Evolutionary conservation across 257 asterid genomes (phyloP).

Genomic region (Solanum ahanhuiri): DNA sequence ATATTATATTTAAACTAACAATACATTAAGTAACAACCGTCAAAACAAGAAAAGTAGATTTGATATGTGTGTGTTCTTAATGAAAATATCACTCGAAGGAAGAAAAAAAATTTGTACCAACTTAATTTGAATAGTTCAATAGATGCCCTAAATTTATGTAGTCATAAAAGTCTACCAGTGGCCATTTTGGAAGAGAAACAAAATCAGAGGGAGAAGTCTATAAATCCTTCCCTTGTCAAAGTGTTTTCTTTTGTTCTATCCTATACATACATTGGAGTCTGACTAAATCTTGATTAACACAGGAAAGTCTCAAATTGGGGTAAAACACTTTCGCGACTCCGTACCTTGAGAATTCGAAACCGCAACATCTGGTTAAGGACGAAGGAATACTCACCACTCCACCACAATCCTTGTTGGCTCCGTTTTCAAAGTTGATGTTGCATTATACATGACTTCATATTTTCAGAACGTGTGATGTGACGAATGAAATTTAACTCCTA

Average conservation of each 20-base stretch:
- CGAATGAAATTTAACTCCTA: neutral
- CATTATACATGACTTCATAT: neutral
- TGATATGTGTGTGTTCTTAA: neutral
- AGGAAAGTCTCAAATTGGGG: too few species aligned
- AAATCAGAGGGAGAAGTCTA: neutral
- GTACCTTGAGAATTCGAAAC: rapidly evolving
- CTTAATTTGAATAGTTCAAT: neutral
- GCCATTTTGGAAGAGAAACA: neutral
- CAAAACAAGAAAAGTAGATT: neutral
- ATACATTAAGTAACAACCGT: neutral
- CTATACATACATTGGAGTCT: too few species aligned
- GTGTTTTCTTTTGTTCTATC: neutral
- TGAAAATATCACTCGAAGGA: neutral
- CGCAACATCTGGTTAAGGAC: too few species aligned
- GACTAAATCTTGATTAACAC: neutral
- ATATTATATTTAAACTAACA: neutral
- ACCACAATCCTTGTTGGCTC: neutral
- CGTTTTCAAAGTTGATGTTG: neutral
- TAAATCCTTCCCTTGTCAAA: neutral
- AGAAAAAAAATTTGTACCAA: neutral
- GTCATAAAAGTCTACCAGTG: neutral
- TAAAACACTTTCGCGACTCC: neutral
- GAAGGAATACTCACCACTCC: too few species aligned
- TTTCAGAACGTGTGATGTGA: neutral
- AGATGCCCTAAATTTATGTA: neutral